A percentile compares a stretch with the other conserved stretches of the same genome.
Conservation (phyloP, 306 rosid species). For the Quercus ilex region DNA sequence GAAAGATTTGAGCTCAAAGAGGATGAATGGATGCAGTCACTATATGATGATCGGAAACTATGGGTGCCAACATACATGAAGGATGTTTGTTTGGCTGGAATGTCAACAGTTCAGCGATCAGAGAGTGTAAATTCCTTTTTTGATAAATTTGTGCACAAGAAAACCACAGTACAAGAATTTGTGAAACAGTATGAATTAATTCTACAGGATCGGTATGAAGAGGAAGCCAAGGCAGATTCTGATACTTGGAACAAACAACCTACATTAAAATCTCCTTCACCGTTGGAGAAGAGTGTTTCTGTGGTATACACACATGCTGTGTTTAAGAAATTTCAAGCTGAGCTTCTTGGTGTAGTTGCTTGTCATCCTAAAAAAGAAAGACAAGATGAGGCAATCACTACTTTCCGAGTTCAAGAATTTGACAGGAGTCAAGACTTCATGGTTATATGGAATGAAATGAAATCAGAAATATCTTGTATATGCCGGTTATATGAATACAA, state of each 20-base stretch:
- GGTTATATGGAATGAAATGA: constrained; percentile 66
- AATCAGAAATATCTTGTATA: constrained; percentile 71
- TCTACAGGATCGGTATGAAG: constrained; percentile 95
- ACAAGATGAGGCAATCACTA: constrained; percentile 55
- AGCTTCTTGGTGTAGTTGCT: constrained; percentile 92
- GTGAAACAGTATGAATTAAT: constrained; percentile 75
- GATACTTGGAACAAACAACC: constrained; percentile 89
- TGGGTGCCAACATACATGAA: constrained; percentile 87
- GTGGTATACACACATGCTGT: constrained; percentile 79
- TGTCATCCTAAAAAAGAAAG: constrained; percentile 83
- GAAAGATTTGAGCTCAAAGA: constrained; percentile 77
- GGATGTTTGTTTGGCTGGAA: constrained; percentile 78
- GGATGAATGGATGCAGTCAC: constrained; percentile 68
- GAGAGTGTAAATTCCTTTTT: constrained; percentile 91
- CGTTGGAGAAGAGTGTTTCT: constrained; percentile 86
- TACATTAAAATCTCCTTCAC: constrained; percentile 82
- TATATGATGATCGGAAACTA: constrained; percentile 72
- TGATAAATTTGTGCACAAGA: constrained; percentile 91
- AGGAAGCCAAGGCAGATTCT: constrained; percentile 97
- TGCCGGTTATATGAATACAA: constrained; percentile 84
- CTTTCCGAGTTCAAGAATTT: constrained; percentile 77
- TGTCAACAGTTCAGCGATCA: constrained; percentile 81
- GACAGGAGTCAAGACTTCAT: constrained; percentile 67
- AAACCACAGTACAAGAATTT: constrained; percentile 85
- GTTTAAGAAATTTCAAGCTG: constrained; percentile 89